Evolutionary conservation across 768 basidiomycete species (phyloP).

Genomic region (Xerocomellus chrysenteron): DNA sequence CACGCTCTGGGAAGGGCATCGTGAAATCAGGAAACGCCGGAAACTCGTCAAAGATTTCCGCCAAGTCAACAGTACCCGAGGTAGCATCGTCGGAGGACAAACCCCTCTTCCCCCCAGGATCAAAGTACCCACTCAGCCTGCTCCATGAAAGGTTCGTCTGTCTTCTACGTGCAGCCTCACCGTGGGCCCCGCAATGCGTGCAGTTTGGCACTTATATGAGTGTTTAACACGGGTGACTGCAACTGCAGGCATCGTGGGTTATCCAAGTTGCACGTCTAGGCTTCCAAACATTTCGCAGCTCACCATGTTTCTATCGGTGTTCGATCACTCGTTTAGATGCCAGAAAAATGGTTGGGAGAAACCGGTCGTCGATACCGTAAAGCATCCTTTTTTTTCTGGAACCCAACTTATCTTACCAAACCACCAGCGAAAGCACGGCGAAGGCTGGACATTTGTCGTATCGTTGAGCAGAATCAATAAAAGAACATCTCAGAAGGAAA

Average conservation of each 20-base stretch:
- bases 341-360: slow-evolving; percentile 91
- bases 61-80: slow-evolving; percentile 14
- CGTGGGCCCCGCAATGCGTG: slow-evolving; percentile 1
- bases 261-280: not conserved
- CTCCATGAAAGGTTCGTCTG: slow-evolving; percentile 68
- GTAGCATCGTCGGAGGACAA: slow-evolving; percentile 38
- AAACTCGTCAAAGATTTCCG: slow-evolving; percentile 64
- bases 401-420: slow-evolving; percentile 7
- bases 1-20: slow-evolving; percentile 59
- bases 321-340: slow-evolving; percentile 47
- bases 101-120: slow-evolving; percentile 79
- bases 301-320: not conserved
- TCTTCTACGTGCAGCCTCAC: not conserved
- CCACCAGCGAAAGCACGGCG: slow-evolving; percentile 44
- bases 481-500: slow-evolving; percentile 68
- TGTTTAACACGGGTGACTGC: not conserved
- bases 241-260: not conserved
- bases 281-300: not conserved
- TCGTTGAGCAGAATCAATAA: slow-evolving; percentile 66
- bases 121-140: slow-evolving; percentile 77
- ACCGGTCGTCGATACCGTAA: slow-evolving; percentile 74
- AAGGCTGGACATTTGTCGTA: slow-evolving; percentile 65
- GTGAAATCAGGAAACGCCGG: slow-evolving; percentile 90
- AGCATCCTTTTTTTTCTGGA: not conserved
- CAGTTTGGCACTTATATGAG: not conserved